A percentile compares a stretch with the other conserved stretches of the same genome.
phyloP scores from a whole-genome alignment of 805 yeast species.

The Yarrowia sp. region DNA sequence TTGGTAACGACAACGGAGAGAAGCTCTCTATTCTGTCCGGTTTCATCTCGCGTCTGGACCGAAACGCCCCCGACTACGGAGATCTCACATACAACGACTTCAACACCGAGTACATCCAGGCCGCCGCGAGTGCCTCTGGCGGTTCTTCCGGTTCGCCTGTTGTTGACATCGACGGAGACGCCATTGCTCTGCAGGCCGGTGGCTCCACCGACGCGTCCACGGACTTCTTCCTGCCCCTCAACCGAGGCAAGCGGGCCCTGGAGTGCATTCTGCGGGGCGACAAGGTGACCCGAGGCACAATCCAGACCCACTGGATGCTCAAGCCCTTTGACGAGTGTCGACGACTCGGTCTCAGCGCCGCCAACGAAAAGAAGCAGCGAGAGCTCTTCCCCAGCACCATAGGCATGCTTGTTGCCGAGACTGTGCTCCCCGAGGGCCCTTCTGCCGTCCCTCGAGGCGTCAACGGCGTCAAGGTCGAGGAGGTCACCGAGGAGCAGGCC shows the following conservation, averaged over 20 bases:
- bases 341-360: constrained; percentile 75
- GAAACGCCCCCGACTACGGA: constrained; percentile 95
- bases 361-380: constrained; percentile 70
- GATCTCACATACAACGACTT: constrained; percentile 84
- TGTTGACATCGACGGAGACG: constrained; percentile 82
- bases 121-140: constrained; percentile 94
- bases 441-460: constrained; percentile 41
- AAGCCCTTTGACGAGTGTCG: constrained; percentile 90
- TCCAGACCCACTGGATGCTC: constrained; percentile 84
- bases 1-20: constrained; percentile 97
- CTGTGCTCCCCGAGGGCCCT: constrained; percentile 82
- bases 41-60: constrained; percentile 74
- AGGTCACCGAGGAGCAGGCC: neutral
- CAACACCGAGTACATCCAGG: constrained; percentile 91
- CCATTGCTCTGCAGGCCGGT: constrained; percentile 92
- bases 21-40: constrained; percentile 86
- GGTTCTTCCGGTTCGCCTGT: constrained; percentile 97
- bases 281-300: constrained; percentile 82
- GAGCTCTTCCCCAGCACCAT: constrained; percentile 65
- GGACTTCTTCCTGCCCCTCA: constrained; percentile 85
- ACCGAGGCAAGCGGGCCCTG: constrained; percentile 78
- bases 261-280: constrained; percentile 58
- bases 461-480: constrained; percentile 47
- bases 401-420: constrained; percentile 80
- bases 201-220: constrained; percentile 90